Conservation (phyloP, 257 asterid species). For the Ligustrum vulgare region DNA sequence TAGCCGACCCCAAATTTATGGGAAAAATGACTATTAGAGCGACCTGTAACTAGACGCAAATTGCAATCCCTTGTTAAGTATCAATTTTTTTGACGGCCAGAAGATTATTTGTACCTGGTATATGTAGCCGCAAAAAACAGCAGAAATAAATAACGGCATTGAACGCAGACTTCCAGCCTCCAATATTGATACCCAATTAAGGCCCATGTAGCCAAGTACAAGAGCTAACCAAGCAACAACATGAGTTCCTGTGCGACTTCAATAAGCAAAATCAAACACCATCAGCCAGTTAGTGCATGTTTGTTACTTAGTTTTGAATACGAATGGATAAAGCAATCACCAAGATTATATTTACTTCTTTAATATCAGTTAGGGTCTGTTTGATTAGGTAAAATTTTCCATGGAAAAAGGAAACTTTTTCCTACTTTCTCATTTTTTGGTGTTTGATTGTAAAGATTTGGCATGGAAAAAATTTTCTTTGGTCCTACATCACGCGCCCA, state of each 20-base stretch:
- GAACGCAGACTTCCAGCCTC: constrained; percentile 42
- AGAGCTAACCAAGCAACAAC: constrained; percentile 46
- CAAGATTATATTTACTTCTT: neutral
- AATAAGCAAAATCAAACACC: neutral
- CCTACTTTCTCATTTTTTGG: too few species aligned
- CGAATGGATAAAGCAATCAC: neutral
- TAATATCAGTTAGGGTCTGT: too few species aligned
- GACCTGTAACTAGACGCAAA: neutral
- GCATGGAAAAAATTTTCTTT: too few species aligned
- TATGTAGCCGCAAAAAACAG: constrained; percentile 47
- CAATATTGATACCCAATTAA: constrained; percentile 33
- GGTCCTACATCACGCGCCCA: too few species aligned
- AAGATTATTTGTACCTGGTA: constrained; percentile 53
- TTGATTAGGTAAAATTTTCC: too few species aligned
- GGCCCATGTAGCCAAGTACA: constrained; percentile 45
- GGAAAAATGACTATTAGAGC: neutral
- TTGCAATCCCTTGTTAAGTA: neutral
- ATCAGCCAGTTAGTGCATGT: constrained; percentile 5
- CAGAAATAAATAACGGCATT: constrained; percentile 39
- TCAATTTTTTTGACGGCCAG: neutral
- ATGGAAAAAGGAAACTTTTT: too few species aligned
- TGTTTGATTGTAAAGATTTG: too few species aligned
- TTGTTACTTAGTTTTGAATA: neutral
- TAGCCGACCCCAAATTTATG: neutral
- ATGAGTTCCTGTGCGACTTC: constrained; percentile 52